Evolutionary conservation across 768 basidiomycete genomes (phyloP), one percentile per base, ranked within the genome.

Genomic region (Rhizopogon vesiculosus): DNA sequence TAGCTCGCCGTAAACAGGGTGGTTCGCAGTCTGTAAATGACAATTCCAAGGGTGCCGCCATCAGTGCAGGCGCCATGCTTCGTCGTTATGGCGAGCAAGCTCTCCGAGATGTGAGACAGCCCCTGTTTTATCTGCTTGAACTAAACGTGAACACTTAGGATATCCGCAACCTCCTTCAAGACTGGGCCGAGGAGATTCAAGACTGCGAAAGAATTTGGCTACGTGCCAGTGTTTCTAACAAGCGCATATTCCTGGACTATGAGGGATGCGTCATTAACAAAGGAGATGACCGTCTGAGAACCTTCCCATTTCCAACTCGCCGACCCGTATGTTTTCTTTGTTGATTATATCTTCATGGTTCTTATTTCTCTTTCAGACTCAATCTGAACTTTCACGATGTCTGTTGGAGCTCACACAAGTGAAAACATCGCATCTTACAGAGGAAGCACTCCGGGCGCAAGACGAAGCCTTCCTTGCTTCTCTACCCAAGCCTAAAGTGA

Each of bases 1-100:
- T 19, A 98, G 96, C 97, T 33, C 92, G 97, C 60, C 80, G 92
- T 61, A 98, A 98, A 69, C 97, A 99, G 76, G 97, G 97, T 71
- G 97, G 97, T 0, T 89, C 91, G 1, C 97, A 99, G 72, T 85
- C 87, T 2, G 59, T 86, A 3, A 95, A 98, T 61, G 97, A 99
- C 70, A 91, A 93, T 53, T 81, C 93, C 5, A 98, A 97, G 72
- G 92, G 91, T 1, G 83, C 84, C 55, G 97, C 97, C 0, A 89
- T 92, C 64, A 96, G 93, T 72, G 93, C 93, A 25, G 97, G 97
- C 66, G 97, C 97, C 1, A 82, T 81, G 72, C 79, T 99, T 6
- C 87, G 97, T 63, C 85, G 97, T 55, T 97, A 98, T 64, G 97
- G 97, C 42, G 97, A 99, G 67, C 88, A 91, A 67, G 90, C 93